phyloP scores from a whole-genome alignment of 805 yeast species.

The Barnettozyma pratensis region DNA sequence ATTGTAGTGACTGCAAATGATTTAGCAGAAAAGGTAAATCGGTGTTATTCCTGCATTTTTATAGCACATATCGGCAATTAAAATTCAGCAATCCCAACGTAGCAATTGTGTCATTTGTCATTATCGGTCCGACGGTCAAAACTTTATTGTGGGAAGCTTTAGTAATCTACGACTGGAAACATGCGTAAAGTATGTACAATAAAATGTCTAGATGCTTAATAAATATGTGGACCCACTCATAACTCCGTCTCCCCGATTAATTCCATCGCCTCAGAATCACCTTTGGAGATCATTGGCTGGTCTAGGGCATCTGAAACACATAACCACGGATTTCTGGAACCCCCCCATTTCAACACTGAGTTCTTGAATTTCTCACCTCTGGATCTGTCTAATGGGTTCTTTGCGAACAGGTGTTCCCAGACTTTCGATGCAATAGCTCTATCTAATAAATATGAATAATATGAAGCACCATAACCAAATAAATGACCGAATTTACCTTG shows the following conservation, averaged over 20 bases:
- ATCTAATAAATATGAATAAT: slow-evolving; percentile 87
- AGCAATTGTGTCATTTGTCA: no score
- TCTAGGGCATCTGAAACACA: slow-evolving; percentile 78
- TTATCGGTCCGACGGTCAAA: no score
- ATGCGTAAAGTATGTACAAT: no score
- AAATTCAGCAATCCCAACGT: no score
- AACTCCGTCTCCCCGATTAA: slow-evolving; percentile 35
- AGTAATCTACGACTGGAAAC: no score
- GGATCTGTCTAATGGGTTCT: slow-evolving; percentile 62
- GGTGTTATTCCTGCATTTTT: no score
- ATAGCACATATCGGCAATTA: no score
- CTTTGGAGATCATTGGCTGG: slow-evolving; percentile 51
- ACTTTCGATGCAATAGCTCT: slow-evolving; percentile 86
- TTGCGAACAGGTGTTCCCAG: slow-evolving; percentile 67
- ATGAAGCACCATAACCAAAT: slow-evolving; percentile 89
- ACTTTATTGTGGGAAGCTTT: no score
- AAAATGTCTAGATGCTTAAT: neutral
- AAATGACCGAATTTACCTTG: slow-evolving; percentile 93
- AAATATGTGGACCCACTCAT: neutral
- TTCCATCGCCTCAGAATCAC: slow-evolving; percentile 70
- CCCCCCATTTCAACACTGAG: slow-evolving; percentile 87
- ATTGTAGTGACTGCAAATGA: neutral
- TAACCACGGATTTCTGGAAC: slow-evolving; percentile 83
- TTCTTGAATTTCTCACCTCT: slow-evolving; percentile 75
- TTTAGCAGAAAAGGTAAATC: no score